These are phyloP conservation scores for Tremellales sp. DNA, from an alignment of 1,284 basidiomycete genomes.

Conservation along the genomic window DNA sequence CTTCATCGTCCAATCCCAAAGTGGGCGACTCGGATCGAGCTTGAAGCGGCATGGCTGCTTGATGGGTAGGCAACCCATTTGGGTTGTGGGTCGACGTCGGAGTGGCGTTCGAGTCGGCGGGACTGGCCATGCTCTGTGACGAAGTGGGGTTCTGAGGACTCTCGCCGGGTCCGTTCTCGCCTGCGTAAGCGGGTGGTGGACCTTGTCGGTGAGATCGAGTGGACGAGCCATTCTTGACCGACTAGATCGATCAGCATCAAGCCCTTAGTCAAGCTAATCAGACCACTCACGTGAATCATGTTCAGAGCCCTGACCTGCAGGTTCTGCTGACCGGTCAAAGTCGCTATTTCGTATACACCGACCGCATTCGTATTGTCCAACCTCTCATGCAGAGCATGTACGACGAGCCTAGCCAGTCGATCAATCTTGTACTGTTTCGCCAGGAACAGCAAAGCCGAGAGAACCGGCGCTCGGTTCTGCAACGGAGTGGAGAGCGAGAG, in stretches of 20 bases:
- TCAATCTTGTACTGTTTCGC: conserved; percentile 75
- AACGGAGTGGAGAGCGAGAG: conserved; percentile 77
- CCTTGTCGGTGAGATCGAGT: conserved; percentile 18
- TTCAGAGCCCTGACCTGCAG: conserved; percentile 79
- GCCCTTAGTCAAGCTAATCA: neutral
- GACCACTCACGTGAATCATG: conserved; percentile 62
- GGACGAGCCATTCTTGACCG: conserved; percentile 14
- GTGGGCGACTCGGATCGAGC: conserved; percentile 26
- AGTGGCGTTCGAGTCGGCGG: conserved; percentile 3
- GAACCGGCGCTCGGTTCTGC: conserved; percentile 81
- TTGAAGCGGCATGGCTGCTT: conserved; percentile 14
- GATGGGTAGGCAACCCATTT: neutral
- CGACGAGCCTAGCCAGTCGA: conserved; percentile 71
- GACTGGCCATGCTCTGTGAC: neutral
- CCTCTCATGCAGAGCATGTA: conserved; percentile 85
- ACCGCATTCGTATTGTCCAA: conserved; percentile 78
- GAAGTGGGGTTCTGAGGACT: conserved; percentile 4
- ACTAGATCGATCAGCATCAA: conserved; percentile 4
- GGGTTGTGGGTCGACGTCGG: neutral
- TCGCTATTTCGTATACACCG: conserved; percentile 88
- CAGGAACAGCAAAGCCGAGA: conserved; percentile 80
- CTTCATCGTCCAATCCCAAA: neutral
- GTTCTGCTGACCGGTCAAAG: conserved; percentile 78
- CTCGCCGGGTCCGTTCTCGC: conserved; percentile 9
- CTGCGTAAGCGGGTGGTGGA: conserved; percentile 12